phyloP scores from a whole-genome alignment of 2,329 filamentous ascomycete genomes.

The Neoarthrinium moseri region DNA sequence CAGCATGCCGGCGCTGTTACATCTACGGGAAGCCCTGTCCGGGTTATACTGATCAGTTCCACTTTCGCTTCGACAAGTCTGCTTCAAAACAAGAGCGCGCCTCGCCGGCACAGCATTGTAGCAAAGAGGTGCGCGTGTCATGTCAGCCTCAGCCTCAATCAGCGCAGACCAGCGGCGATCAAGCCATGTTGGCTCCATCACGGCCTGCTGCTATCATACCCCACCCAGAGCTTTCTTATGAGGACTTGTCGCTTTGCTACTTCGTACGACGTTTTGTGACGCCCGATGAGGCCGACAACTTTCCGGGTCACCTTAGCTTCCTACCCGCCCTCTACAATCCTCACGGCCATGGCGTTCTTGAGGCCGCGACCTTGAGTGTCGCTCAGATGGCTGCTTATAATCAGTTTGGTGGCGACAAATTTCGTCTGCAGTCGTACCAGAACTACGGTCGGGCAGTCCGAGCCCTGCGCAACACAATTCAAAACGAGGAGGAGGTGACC shows the following conservation, averaged over 20 bases:
- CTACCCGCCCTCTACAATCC: conserved; percentile 27
- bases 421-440: conserved; percentile 25
- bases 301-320: conserved; percentile 31
- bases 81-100: not conserved
- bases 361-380: conserved; percentile 30
- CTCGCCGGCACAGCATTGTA: not conserved
- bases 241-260: conserved; percentile 30
- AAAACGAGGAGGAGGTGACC: conserved; percentile 19
- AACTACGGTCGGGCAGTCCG: conserved; percentile 28
- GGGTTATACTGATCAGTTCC: conserved; percentile 34
- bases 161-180: not conserved
- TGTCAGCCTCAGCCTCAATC: not conserved
- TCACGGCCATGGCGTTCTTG: conserved; percentile 24
- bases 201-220: conserved; percentile 1
- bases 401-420: conserved; percentile 25
- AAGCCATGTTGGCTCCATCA: not conserved
- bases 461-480: conserved; percentile 25
- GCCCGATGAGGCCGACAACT: conserved; percentile 25
- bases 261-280: conserved; percentile 33
- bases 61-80: conserved; percentile 23
- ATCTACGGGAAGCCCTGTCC: conserved; percentile 31
- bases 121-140: no score
- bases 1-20: conserved; percentile 27
- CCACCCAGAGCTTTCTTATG: conserved; percentile 17
- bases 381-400: conserved; percentile 33